Evolutionary conservation across 2,329 filamentous ascomycete species (phyloP), one percentile per base, ranked within the genome.

Genomic region (Lachnellula willkommii): DNA sequence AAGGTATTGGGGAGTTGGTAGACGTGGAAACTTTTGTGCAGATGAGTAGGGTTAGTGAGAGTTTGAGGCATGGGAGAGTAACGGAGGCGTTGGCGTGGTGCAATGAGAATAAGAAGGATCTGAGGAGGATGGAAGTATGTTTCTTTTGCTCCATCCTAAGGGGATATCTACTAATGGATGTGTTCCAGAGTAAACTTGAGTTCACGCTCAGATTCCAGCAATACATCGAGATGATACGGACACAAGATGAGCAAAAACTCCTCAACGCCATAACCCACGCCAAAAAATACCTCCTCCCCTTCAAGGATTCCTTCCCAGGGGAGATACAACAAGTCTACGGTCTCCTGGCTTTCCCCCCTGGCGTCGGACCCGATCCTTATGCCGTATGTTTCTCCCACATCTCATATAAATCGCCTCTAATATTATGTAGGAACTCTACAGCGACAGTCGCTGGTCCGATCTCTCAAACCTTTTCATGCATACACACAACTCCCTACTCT

Each of bases 161-260:
- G 45, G 5, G 2, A 42, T 6, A n/a, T 8, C 9, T 36, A 39
- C 40, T 63, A 53, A 60, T 57, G 46, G 54, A 12, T 32, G 58
- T 50, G 55, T 32, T 9, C 12, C 64, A 90, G 79, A 90, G 87
- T 67, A 89, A 88, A 63, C 80, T 99, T 15, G 94, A 99, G 72
- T 95, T 96, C 68, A 90, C 95, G 78, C 81, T 99, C 45, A 86
- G 94, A 12, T 80, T 95, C 66, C 94, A 99, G 71, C 92, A 97
- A 70, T 97, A 92, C 70, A 92, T 97, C 65, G 94, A 97, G 72
- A 79, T 97, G 58, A 84, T 95, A 57, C 80, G 93, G 57, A 83
- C 79, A 40, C 81, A 81, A 53, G 78, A 85, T 4, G 76, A 80
- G 24, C 69, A 74, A 6, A 90, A 87, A 67, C 77, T 88, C 46